Base-by-base conservation (phyloP, 139 green algal genomes). In the Mychonastes homosphaera region DNA sequence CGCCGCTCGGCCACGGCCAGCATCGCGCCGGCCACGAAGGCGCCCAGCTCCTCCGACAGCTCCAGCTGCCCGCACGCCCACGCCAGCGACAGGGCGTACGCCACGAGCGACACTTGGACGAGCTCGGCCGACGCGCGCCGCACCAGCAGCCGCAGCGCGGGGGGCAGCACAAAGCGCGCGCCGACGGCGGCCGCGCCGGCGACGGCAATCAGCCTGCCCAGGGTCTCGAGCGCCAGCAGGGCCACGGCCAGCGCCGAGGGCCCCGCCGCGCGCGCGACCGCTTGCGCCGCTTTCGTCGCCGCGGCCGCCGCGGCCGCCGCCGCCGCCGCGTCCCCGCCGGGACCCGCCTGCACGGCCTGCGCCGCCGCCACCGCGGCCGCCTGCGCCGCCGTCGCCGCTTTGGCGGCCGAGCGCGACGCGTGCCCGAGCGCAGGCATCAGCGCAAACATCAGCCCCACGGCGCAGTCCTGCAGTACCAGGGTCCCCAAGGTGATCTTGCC, bases 401-500 rank as follows among this genome's bases (percentile, higher is more conserved):
- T 30, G 44, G 8, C 44, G 44, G 18, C 26, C 7, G 27, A 23
- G 24, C 12, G 24, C 28, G 53, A 35, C 4, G 38, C 59, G 47
- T 48, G 12, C 3, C 36, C 49, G 39, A 97, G 78, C 15, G 91
- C 67, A 0, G 89, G 89, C 81, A 95, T 87, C 50, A 95, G 72
- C 16, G 90, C 90, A 80, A 97, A 95, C 59, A 97, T 82, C 12
- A 97, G 68, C 13, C 91, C 91, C 19, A 97, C 81, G 28, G 84
- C 73, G 58, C 81, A 92, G 65, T 98, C 91, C 75, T 97, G 89
- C 45, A 70, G 48, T 39, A 97, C 84, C 24, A 96, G 77, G 0
- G 86, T 96, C 21, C 89, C 89, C 3, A 96, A 82, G 3, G 80
- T 94, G 59, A 97, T 95, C 69, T 95, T 82, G 3, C 86, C 89